These are phyloP conservation scores for Trebouxia sp. DNA, from an alignment of 139 green algal genomes.

Conservation along the genomic window DNA sequence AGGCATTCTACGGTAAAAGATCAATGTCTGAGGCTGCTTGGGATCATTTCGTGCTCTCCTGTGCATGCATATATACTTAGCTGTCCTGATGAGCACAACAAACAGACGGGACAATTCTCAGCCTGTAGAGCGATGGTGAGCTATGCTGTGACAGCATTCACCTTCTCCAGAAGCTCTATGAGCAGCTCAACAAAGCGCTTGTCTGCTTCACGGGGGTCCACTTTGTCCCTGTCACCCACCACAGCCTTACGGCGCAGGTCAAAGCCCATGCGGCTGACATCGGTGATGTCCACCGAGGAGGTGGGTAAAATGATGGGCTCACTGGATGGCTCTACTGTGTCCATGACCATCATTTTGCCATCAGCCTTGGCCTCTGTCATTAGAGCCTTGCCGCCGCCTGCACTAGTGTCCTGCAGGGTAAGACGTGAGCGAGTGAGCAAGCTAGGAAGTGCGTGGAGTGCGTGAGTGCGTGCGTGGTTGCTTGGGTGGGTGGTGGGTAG, in stretches of 20 bases:
- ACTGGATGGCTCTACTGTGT: neutral
- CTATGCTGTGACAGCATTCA: too few relatives aligned
- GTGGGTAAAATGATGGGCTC: neutral
- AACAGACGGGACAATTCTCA: too few relatives aligned
- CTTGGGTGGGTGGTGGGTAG: too few relatives aligned
- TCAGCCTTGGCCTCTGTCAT: neutral
- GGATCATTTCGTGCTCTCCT: too few relatives aligned
- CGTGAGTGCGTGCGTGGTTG: too few relatives aligned
- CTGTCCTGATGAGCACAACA: too few relatives aligned
- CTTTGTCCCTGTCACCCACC: neutral
- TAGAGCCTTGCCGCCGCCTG: neutral
- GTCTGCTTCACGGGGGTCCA: conserved; percentile 24
- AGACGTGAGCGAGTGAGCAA: neutral
- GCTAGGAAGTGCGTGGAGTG: too few relatives aligned
- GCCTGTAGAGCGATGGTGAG: too few relatives aligned
- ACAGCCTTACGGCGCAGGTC: neutral
- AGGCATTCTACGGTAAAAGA: neutral
- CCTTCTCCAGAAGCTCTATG: conserved; percentile 23
- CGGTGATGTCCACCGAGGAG: conserved; percentile 8
- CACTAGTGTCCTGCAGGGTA: conserved; percentile 9
- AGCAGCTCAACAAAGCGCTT: conserved; percentile 21
- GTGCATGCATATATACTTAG: too few relatives aligned
- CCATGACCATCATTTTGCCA: neutral
- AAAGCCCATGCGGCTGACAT: conserved; percentile 31
- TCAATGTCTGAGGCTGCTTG: neutral